These are phyloP conservation scores for Blastobotrys terrestris DNA, from an alignment of 805 yeast genomes.

Conservation along the genomic window DNA sequence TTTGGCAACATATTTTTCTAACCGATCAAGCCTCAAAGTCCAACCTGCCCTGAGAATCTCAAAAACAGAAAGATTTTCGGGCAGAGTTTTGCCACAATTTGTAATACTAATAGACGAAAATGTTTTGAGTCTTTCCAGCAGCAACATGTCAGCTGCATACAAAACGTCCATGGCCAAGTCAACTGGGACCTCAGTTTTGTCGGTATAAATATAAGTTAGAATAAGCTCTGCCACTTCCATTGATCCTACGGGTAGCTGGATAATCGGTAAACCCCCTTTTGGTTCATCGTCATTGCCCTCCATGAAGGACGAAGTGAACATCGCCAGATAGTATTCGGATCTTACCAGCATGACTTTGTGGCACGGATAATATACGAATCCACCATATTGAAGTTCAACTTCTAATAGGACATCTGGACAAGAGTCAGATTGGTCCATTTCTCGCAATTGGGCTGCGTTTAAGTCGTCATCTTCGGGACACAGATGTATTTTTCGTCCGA, in stretches of 20 bases:
- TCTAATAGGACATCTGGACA: constrained; percentile 11
- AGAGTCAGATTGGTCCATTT: neutral
- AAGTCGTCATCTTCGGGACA: constrained; percentile 1
- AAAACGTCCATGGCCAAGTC: constrained; percentile 50
- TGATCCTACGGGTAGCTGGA: constrained; percentile 23
- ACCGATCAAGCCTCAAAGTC: constrained; percentile 56
- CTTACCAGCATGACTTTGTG: constrained; percentile 56
- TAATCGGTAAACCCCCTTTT: neutral
- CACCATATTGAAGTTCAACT: constrained; percentile 21
- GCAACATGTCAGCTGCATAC: constrained; percentile 47
- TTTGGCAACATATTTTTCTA: constrained; percentile 59
- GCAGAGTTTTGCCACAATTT: constrained; percentile 13
- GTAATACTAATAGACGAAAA: constrained; percentile 51
- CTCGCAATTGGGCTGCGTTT: neutral
- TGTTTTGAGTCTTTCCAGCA: constrained; percentile 55
- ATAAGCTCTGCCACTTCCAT: constrained; percentile 43
- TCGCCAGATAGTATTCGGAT: constrained; percentile 56
- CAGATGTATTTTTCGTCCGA: constrained; percentile 5
- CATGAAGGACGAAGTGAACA: constrained; percentile 50
- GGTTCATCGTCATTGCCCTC: constrained; percentile 27
- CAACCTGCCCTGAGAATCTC: constrained; percentile 51
- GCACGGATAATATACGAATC: constrained; percentile 46
- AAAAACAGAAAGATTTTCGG: neutral
- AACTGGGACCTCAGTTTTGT: constrained; percentile 45
- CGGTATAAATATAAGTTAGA: constrained; percentile 53